Conservation (phyloP, 805 yeast genomes). For the Kuraishia piskuri region DNA sequence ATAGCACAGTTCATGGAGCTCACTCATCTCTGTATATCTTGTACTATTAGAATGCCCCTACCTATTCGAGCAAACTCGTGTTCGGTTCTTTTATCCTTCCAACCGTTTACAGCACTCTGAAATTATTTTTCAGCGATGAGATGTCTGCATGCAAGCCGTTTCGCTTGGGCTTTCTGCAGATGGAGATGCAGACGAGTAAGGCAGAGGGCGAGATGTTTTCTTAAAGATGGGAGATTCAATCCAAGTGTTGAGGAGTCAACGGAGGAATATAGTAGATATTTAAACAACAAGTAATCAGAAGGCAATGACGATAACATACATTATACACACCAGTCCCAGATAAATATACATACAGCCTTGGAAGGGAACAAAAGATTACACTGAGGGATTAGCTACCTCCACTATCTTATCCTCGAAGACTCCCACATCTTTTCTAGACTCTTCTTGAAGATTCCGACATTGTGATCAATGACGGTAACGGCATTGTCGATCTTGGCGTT, state of each 20-base stretch:
- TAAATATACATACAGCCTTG: no score
- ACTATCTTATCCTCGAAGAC: conserved; percentile 23
- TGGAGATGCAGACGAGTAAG: background rate
- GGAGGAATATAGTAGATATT: no score
- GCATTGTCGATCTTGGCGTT: conserved; percentile 24
- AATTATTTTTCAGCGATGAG: background rate
- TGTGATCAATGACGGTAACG: conserved; percentile 74
- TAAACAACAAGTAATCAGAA: no score
- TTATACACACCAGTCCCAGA: background rate
- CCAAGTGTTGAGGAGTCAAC: no score
- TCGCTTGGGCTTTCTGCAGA: background rate
- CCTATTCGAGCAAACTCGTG: no score
- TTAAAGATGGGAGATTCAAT: no score
- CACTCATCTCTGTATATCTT: conserved; percentile 48
- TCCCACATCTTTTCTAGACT: conserved; percentile 71
- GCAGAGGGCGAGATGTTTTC: background rate
- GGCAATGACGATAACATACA: no score
- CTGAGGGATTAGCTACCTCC: background rate
- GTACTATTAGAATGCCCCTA: background rate
- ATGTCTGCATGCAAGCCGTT: background rate
- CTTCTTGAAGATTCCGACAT: conserved; percentile 71
- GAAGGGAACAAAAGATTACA: background rate
- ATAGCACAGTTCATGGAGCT: conserved; percentile 56
- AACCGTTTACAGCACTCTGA: no score
- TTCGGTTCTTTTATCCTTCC: no score